Base-by-base conservation (phyloP, 305 asterid species). In the Fraxinus xanthoxyloides region DNA sequence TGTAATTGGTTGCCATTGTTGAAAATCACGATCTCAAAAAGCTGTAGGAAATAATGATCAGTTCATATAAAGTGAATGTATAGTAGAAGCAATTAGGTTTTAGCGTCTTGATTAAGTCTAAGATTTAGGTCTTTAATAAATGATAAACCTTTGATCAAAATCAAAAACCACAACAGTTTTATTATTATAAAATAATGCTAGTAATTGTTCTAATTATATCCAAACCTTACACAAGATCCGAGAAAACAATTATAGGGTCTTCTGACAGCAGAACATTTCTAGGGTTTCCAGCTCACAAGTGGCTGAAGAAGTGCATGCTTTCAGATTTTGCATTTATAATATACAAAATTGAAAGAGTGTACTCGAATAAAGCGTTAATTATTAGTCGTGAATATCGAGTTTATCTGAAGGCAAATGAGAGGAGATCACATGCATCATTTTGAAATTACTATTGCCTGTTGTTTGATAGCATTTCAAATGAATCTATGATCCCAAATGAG, bases 371-470 rank as follows among this genome's bases (percentile, higher is more conserved):
- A 65, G 4, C 73, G 35, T 21, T 26, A 65, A 12, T 65, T 63
- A 26, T 63, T 21, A 63, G 32, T 63, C 4, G 12, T 54, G 65
- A 54, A n/a, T n/a, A 2, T 54, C n/a, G 26, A 83, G 90, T 79
- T 79, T 86, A 92, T 90, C 95, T 86, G 85, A 95, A 90, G 69
- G 97, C 92, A 73, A 90, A 84, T 26, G 98, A 89, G 61, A 89
- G 95, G 24, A 95, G 96, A 17, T 93, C 97, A 77, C 93, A 93
- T 26, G 79, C 84, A 12, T 89, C 94, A 30, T 88, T 92, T 80
- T 87, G 89, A 72, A 79, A 85, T 3, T 73, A 74, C 94, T 91
- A 87, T 76, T 82, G 87, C 78, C 83, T 80, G 70, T 81, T 80
- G 36, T 85, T 80, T 0, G 89, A 78, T 28, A 88, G 87, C 88